Conservation (phyloP, 768 basidiomycete species). For the Pleurotus ostreatus region DNA sequence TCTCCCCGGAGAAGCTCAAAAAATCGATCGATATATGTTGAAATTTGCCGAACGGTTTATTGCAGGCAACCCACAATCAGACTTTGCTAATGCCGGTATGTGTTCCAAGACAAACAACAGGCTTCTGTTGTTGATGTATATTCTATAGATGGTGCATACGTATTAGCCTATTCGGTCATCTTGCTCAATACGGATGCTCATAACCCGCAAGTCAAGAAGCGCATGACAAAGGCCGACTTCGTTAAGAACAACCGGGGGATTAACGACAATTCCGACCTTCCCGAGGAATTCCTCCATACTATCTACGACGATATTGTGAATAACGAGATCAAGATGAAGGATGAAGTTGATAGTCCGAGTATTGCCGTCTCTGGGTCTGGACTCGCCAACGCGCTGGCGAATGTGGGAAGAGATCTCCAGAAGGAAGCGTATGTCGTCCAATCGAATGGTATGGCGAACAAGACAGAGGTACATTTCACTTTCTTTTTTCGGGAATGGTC, state of each 20-base stretch:
- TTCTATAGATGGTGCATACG: conserved; percentile 81
- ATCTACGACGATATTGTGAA: conserved; percentile 89
- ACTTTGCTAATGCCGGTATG: conserved; percentile 92
- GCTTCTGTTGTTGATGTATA: neutral
- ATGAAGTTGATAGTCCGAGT: conserved; percentile 72
- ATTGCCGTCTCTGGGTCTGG: conserved; percentile 55
- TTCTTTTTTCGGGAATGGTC: conserved; percentile 2
- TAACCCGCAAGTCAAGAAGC: conserved; percentile 89
- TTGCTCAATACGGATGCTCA: conserved; percentile 97
- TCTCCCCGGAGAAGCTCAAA: conserved; percentile 94
- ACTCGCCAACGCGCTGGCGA: conserved; percentile 76
- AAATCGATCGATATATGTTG: conserved; percentile 98
- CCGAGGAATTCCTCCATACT: conserved; percentile 72
- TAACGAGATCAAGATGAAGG: conserved; percentile 99
- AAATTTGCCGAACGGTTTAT: conserved; percentile 98
- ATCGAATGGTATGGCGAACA: conserved; percentile 93
- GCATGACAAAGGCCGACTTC: conserved; percentile 93
- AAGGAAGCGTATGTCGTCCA: conserved; percentile 95
- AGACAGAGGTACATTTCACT: conserved; percentile 72
- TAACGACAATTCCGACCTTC: conserved; percentile 85
- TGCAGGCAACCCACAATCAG: conserved; percentile 76
- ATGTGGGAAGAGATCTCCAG: conserved; percentile 91
- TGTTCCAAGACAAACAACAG: conserved; percentile 3
- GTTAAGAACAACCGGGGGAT: conserved; percentile 95
- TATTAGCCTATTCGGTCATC: conserved; percentile 93